A percentile compares a stretch with the other conserved stretches of the same genome.
Evolutionary conservation across 73 alveolate genomes (phyloP).

Genomic region (Effrenium voratum): DNA sequence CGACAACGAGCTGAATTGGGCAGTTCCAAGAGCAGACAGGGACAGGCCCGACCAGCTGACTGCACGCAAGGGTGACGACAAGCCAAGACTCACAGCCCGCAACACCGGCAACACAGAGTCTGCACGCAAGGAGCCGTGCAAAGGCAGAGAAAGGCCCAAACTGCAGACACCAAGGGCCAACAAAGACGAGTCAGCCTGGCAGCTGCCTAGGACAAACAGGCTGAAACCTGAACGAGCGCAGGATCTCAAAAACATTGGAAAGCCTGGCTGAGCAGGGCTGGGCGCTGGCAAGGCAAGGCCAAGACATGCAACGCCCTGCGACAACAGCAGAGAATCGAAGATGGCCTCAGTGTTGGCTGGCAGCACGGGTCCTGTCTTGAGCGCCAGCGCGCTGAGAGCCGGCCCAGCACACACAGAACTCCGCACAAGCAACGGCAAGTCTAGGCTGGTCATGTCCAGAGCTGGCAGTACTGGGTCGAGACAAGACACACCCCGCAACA

Average conservation of each 20-base stretch:
- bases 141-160: too few species aligned
- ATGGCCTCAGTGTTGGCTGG: background rate
- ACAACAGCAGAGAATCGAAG: background rate
- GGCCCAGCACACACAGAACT: background rate
- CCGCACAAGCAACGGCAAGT: background rate
- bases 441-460: background rate
- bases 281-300: background rate
- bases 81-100: too few species aligned
- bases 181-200: background rate
- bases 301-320: background rate
- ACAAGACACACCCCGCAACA: constrained; percentile 10
- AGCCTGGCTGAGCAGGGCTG: background rate
- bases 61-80: background rate
- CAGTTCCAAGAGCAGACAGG: background rate
- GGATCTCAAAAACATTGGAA: background rate
- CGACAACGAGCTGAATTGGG: background rate
- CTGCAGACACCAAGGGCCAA: background rate
- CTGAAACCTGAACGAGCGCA: background rate
- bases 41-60: too few species aligned
- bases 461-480: background rate
- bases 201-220: background rate
- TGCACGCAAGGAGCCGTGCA: too few species aligned
- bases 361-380: background rate
- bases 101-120: too few species aligned
- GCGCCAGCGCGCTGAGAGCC: too few species aligned